Percentiles rank a stretch among this genome's conserved stretches.
Conservation (phyloP, 2,329 filamentous ascomycete genomes). For the Talaromyces sp. region DNA sequence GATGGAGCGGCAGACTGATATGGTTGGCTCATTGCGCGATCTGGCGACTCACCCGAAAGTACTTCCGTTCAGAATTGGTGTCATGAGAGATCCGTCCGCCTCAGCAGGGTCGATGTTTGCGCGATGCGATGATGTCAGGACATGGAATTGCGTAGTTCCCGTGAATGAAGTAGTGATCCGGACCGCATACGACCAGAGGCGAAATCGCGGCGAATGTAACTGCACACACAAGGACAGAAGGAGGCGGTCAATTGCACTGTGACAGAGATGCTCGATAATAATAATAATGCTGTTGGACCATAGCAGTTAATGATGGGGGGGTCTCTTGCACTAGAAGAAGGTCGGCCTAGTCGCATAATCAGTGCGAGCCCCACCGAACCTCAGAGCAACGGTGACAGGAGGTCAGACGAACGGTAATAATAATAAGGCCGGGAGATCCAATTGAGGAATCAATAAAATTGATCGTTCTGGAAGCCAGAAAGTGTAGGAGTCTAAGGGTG, state of each 20-base stretch:
- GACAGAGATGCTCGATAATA: not conserved
- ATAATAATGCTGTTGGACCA: not conserved
- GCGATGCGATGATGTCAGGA: not conserved
- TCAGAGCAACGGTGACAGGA: not conserved
- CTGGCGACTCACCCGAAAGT: not conserved
- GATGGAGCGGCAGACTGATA: constrained; percentile 4
- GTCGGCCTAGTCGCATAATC: not conserved
- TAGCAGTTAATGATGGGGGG: not conserved
- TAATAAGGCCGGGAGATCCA: not conserved
- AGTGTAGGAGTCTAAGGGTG: not conserved
- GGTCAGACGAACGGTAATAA: not conserved
- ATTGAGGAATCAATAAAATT: not conserved
- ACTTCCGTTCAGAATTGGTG: not conserved
- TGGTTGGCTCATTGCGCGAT: constrained; percentile 7
- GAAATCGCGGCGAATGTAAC: not conserved
- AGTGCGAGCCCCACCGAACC: not conserved
- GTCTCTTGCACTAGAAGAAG: not conserved
- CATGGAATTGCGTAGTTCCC: not conserved
- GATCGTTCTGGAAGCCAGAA: not conserved
- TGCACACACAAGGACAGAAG: not conserved
- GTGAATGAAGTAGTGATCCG: not conserved
- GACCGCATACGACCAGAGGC: not conserved
- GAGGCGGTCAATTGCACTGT: not conserved
- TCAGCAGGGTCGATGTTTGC: not conserved
- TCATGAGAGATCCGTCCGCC: not conserved